Evolutionary conservation across 495 filamentous ascomycete genomes (phyloP), one percentile per base, ranked within the genome.

Genomic region (Aspergillus indologenus): DNA sequence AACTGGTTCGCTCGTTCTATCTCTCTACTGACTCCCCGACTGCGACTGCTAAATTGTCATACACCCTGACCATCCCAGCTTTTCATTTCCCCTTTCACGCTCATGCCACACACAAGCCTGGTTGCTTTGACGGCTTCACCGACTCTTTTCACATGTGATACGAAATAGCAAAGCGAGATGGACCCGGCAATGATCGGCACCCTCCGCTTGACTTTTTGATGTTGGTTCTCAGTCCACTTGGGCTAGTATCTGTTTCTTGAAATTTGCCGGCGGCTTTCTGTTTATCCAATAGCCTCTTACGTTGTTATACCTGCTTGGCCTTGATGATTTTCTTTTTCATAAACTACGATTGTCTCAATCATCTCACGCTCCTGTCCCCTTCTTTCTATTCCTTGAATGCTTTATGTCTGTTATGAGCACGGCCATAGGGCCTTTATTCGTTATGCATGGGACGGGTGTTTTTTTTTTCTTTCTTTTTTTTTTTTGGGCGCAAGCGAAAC

Each of bases 371-470:
- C 50, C 65, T 52, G 44, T 49, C 58, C 57, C 58, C 46, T 40
- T 58, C 57, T 68, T 48, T 57, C 57, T 55, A 65, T 60, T 31
- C 53, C 55, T 62, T 64, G 56, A 61, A 63, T 62, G 65, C 56
- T 64, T 68, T 61, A 71, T 69, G 69, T 67, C 68, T 65, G 65
- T 71, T 61, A 73, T 71, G 73, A 71, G 65, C 55, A 61, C 67
- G 68, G 72, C 66, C 68, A 61, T 43, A 58, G 63, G 67, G 68
- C 65, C 70, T 56, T 56, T 65, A 60, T 69, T 63, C 63, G 65
- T 68, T 73, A 76, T 78, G 76, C 75, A 79, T 79, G 71, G 73
- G 66, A 70, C 66, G 65, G 75, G 76, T 73, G 76, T 79, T 77
- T 59, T 68, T 65, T 70, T n/a, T n/a, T n/a, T n/a, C n/a, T n/a